Conservation (phyloP, 352 stramenopile species). For the Globisporangium lucens region DNA sequence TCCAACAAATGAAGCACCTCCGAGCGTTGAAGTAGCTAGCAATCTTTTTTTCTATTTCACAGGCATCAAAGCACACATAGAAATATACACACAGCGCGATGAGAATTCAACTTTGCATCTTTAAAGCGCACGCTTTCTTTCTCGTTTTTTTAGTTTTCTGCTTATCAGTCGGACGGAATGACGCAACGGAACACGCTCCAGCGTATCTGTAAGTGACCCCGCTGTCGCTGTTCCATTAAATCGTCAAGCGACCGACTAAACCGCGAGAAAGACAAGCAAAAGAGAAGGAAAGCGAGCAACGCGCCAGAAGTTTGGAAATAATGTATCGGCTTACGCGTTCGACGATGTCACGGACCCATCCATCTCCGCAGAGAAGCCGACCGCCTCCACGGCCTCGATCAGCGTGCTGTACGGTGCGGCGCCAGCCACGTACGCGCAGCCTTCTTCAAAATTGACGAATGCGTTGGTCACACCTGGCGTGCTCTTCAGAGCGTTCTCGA, state of each 20-base stretch:
- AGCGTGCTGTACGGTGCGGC: slow-evolving; percentile 47
- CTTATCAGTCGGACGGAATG: background rate
- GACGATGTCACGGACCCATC: slow-evolving; percentile 30
- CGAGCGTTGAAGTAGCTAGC: background rate
- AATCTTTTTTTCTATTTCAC: slow-evolving; percentile 20
- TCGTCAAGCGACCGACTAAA: slow-evolving; percentile 14
- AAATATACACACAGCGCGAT: background rate
- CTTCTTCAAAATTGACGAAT: slow-evolving; percentile 74
- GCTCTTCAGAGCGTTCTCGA: slow-evolving; percentile 48
- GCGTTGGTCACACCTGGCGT: slow-evolving; percentile 69
- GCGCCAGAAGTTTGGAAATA: slow-evolving; percentile 4
- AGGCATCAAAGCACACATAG: slow-evolving; percentile 10
- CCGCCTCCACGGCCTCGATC: slow-evolving; percentile 56
- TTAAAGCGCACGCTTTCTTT: background rate
- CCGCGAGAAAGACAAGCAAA: background rate
- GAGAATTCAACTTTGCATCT: slow-evolving; percentile 5
- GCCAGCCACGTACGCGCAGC: slow-evolving; percentile 69
- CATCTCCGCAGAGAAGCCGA: slow-evolving; percentile 67
- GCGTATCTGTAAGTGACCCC: background rate
- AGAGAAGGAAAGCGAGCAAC: slow-evolving; percentile 2
- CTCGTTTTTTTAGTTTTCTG: background rate
- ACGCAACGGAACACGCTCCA: slow-evolving; percentile 12
- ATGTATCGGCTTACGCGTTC: slow-evolving; percentile 50
- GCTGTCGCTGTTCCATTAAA: slow-evolving; percentile 9
- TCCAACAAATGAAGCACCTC: background rate